These are phyloP conservation scores for Physcia stellaris DNA, from an alignment of 495 filamentous ascomycete genomes.

Conservation along the genomic window DNA sequence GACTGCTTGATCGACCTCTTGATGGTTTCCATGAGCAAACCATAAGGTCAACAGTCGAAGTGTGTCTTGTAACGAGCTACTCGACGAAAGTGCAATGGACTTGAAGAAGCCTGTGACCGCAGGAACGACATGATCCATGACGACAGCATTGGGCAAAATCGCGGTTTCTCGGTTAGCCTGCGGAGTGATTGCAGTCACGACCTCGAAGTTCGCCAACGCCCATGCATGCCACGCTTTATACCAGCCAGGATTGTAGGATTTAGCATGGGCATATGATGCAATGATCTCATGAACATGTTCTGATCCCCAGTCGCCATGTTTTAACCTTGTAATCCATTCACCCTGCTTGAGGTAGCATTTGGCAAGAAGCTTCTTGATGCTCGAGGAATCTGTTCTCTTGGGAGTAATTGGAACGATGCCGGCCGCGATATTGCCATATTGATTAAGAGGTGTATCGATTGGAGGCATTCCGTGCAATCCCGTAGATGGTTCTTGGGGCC, in stretches of 20 bases:
- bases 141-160: constrained; percentile 43
- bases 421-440: not conserved
- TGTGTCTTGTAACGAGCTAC: constrained; percentile 90
- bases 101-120: constrained; percentile 91
- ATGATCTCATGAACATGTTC: constrained; percentile 64
- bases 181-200: constrained; percentile 65
- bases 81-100: constrained; percentile 80
- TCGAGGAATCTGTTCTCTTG: constrained; percentile 24
- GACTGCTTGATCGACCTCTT: constrained; percentile 75
- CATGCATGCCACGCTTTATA: constrained; percentile 99
- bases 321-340: constrained; percentile 78
- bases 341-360: constrained; percentile 92
- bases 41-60: constrained; percentile 84
- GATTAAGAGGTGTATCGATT: not conserved
- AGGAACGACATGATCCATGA: constrained; percentile 82
- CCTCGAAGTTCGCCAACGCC: constrained; percentile 98
- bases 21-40: constrained; percentile 83
- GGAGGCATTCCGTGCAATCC: not conserved
- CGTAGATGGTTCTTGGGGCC: constrained; percentile 24
- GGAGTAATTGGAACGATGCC: not conserved
- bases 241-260: constrained; percentile 79
- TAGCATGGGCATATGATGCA: constrained; percentile 75
- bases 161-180: constrained; percentile 43
- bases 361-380: constrained; percentile 61
- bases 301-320: constrained; percentile 75